phyloP scores from a whole-genome alignment of 495 filamentous ascomycete species.

The Tuber microsphaerosporum region DNA sequence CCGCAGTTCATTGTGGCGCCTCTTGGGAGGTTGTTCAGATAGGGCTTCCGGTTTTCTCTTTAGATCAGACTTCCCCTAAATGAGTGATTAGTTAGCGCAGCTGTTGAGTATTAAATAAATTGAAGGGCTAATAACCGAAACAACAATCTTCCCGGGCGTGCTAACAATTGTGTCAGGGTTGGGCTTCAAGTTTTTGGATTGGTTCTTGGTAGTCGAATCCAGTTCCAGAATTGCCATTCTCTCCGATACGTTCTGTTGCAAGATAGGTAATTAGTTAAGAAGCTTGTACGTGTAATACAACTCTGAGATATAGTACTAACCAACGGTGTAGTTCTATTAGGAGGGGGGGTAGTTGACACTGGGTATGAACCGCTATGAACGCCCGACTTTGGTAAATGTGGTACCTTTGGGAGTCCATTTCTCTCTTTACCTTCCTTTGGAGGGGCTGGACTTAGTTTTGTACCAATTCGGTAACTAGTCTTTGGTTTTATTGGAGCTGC shows the following conservation, averaged over 20 bases:
- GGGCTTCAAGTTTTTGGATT: neutral
- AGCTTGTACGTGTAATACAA: neutral
- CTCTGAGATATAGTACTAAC: neutral
- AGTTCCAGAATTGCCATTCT: neutral
- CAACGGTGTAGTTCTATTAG: neutral
- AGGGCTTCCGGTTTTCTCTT: neutral
- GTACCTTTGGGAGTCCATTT: neutral
- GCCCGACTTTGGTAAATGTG: neutral
- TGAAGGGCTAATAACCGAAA: neutral
- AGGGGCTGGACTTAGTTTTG: neutral
- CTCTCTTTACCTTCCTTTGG: neutral
- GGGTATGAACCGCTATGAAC: neutral
- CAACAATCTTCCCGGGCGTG: neutral
- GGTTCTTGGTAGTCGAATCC: neutral
- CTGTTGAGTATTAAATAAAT: constrained; percentile 8
- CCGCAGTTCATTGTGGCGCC: neutral
- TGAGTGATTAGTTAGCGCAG: neutral
- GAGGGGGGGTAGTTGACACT: neutral
- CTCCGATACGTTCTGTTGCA: neutral
- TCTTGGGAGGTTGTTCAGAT: neutral
- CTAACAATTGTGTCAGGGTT: neutral
- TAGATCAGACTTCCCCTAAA: neutral
- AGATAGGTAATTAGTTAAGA: neutral
- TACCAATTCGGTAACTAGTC: neutral
- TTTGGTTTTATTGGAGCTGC: neutral